phyloP scores from a whole-genome alignment of 345 rosid genomes.

The Lepidium didymum region DNA sequence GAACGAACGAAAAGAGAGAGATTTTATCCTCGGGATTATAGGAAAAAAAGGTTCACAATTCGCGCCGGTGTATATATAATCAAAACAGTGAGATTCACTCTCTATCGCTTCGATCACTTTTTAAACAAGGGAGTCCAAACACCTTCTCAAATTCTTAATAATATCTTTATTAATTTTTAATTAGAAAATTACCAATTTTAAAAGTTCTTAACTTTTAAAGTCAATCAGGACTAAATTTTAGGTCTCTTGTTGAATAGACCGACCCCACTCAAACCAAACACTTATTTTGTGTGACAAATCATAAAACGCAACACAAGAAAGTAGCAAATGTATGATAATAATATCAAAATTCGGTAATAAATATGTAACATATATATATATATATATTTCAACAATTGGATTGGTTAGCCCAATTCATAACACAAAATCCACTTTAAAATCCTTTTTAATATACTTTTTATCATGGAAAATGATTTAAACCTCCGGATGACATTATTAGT shows the following conservation, averaged over 20 bases:
- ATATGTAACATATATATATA: no score
- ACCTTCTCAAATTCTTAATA: background rate
- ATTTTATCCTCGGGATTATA: background rate
- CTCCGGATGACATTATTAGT: no score
- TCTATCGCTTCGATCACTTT: background rate
- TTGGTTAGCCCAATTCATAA: no score
- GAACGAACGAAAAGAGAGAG: background rate
- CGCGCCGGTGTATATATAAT: conserved; percentile 15
- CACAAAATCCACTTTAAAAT: no score
- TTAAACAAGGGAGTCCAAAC: background rate
- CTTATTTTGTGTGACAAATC: background rate
- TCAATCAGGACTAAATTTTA: background rate
- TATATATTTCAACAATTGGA: no score
- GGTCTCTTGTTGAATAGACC: background rate
- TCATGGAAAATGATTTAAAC: no score
- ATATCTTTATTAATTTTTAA: background rate
- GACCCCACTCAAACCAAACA: background rate
- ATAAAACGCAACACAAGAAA: no score
- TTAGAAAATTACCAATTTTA: background rate
- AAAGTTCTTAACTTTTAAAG: background rate
- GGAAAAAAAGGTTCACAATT: background rate
- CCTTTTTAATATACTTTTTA: no score
- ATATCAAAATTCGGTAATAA: no score
- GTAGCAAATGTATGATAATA: no score
- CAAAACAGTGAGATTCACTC: background rate